Base-by-base conservation (phyloP, 192 early-diverging fungal species). In the Backusella macrospora region DNA sequence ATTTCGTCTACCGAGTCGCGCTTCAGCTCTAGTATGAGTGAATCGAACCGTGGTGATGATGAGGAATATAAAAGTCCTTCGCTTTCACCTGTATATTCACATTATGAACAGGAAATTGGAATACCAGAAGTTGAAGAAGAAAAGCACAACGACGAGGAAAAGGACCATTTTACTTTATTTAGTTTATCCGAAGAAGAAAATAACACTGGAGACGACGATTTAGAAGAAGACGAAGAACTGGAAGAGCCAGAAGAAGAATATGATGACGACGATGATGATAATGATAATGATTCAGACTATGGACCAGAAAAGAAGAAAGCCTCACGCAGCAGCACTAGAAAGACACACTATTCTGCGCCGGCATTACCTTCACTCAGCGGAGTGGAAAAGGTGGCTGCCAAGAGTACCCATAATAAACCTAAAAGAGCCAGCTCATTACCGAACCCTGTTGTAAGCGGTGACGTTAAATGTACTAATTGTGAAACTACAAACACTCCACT, bases 401-500 rank as follows among this genome's bases (percentile, higher is more conserved):
- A 59, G 52, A 59, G 52, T 59, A 23, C 52, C 8, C 29, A 34
- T 34, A 34, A 34, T 34, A 2, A 34, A 34, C 52, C 52, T 13
- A 59, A 59, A 59, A 59, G 52, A 59, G 26, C 52, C 52, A 59
- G 52, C 52, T 59, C 52, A 59, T 59, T 59, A 59, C 52, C 66
- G 9, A 68, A 23, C 12, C 66, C 66, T 43, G 23, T n/a, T 21
- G n/a, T 1, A 21, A 12, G 5, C 26, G 15, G 47, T 23, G 43
- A 62, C 18, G 52, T 68, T 14, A 72, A 82, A 46, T 96, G 95
- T 78, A 84, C 76, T 39, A 96, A 98, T 85, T 98, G 96, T 83
- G 62, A 75, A 18, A 96, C 94, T 3, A 91, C 86, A 23, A 90
- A 88, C 38, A 98, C 96, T n/a, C 90, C 94, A 5, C 83, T 98